Conservation (phyloP, 176 grass and related monocot species). For the Cenchrus purpureus region DNA sequence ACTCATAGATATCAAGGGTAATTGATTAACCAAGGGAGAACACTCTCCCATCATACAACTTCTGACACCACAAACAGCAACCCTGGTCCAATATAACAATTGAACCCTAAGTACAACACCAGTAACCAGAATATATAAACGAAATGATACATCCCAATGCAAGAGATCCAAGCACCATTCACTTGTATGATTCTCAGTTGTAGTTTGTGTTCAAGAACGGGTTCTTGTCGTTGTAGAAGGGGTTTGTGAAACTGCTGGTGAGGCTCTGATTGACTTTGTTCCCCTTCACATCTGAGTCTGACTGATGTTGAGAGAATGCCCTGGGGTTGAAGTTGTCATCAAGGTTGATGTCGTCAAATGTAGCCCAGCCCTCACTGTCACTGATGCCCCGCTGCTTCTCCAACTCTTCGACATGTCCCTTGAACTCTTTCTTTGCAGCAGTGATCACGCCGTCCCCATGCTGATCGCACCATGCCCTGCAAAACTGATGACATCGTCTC, state of each 20-base stretch:
- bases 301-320: conserved; percentile 46
- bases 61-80: conserved; percentile 25
- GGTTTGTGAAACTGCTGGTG: conserved; percentile 57
- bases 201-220: conserved; percentile 46
- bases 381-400: conserved; percentile 47
- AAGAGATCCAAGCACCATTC: not conserved
- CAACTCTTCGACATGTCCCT: conserved; percentile 71
- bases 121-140: conserved; percentile 33
- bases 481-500: not conserved
- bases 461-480: conserved; percentile 80
- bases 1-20: not conserved
- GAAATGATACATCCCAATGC: not conserved
- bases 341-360: conserved; percentile 54
- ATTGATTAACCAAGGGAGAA: not conserved
- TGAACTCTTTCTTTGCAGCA: conserved; percentile 71
- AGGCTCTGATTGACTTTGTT: conserved; percentile 37
- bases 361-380: conserved; percentile 44
- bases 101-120: conserved; percentile 38
- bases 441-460: conserved; percentile 71
- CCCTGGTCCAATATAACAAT: conserved; percentile 54
- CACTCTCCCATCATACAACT: conserved; percentile 6
- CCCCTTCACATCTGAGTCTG: conserved; percentile 5
- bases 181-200: conserved; percentile 25
- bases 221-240: conserved; percentile 59
- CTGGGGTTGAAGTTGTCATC: conserved; percentile 76